These are phyloP conservation scores for Xerocomellus amylosporus DNA, from an alignment of 768 basidiomycete species.

Conservation along the genomic window DNA sequence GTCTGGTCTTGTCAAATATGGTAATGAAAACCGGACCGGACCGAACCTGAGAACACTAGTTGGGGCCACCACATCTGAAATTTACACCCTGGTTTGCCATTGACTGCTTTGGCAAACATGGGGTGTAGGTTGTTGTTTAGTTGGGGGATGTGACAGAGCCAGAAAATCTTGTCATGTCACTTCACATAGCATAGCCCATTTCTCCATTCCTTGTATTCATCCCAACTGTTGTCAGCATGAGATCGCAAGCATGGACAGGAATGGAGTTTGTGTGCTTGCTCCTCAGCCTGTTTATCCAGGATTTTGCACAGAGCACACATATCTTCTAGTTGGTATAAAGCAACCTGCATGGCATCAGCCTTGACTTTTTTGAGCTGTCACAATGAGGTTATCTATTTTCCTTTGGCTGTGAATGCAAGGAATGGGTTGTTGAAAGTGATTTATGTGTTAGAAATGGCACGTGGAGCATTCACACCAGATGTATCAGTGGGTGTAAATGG, in stretches of 20 bases:
- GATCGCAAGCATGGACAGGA: not conserved
- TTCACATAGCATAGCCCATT: not conserved
- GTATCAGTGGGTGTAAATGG: too few relatives aligned
- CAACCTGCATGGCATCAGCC: not conserved
- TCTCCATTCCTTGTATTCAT: slow-evolving; percentile 1
- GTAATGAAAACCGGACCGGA: too few relatives aligned
- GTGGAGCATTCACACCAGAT: too few relatives aligned
- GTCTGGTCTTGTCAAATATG: too few relatives aligned
- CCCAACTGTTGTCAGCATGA: not conserved
- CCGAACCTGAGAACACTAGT: too few relatives aligned
- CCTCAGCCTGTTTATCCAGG: not conserved
- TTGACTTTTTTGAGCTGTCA: not conserved
- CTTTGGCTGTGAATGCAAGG: too few relatives aligned
- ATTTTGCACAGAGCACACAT: not conserved
- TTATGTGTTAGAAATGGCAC: too few relatives aligned
- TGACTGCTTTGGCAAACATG: not conserved
- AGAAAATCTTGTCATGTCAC: slow-evolving; percentile 6
- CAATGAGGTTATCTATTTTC: not conserved
- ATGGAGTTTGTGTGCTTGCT: not conserved
- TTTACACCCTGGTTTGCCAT: not conserved
- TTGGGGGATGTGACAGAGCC: slow-evolving; percentile 3
- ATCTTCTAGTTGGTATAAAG: not conserved
- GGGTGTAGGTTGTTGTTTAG: not conserved
- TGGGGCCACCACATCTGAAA: not conserved
- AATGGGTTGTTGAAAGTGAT: too few relatives aligned